A percentile compares a stretch with the other conserved stretches of the same genome.
Evolutionary conservation across 768 basidiomycete genomes (phyloP).

Genomic region (Hysterangium stoloniferum): DNA sequence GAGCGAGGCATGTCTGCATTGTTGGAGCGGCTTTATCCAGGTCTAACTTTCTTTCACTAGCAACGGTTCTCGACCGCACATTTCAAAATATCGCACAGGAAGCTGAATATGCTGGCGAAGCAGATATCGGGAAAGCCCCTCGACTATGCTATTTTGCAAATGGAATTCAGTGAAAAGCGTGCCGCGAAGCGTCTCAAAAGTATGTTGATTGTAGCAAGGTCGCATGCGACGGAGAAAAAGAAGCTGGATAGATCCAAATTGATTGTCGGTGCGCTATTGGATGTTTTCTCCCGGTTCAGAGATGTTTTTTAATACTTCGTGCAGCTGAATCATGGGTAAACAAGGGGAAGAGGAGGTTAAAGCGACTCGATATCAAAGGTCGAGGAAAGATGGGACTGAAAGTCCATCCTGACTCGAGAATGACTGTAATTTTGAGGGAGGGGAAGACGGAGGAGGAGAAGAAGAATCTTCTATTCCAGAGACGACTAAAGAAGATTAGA

Average conservation of each 20-base stretch:
- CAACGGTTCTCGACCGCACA: slow-evolving; percentile 89
- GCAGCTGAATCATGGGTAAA: slow-evolving; percentile 92
- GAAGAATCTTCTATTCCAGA: slow-evolving; percentile 51
- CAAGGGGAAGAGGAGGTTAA: slow-evolving; percentile 61
- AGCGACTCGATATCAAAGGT: slow-evolving; percentile 74
- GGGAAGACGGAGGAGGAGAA: slow-evolving; percentile 71
- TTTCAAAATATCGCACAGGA: slow-evolving; percentile 92
- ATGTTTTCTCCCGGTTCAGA: slow-evolving; percentile 3
- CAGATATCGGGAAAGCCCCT: slow-evolving; percentile 90
- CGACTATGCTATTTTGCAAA: slow-evolving; percentile 92
- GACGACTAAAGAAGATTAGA: slow-evolving; percentile 68
- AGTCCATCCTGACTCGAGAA: slow-evolving; percentile 62
- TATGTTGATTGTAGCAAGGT: slow-evolving; percentile 79
- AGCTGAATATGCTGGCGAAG: slow-evolving; percentile 79
- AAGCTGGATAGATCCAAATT: slow-evolving; percentile 63
- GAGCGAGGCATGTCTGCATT: slow-evolving; percentile 3
- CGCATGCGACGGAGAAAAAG: slow-evolving; percentile 77
- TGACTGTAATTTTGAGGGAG: slow-evolving; percentile 72
- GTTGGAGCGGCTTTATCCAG: background rate
- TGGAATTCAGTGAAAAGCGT: slow-evolving; percentile 93
- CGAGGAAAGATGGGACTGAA: slow-evolving; percentile 75
- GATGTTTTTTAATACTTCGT: background rate
- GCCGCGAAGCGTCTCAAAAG: slow-evolving; percentile 80
- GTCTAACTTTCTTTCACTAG: slow-evolving; percentile 30
- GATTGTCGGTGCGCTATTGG: slow-evolving; percentile 61